Base-by-base conservation (phyloP, 768 basidiomycete genomes). In the Mycena filopes region DNA sequence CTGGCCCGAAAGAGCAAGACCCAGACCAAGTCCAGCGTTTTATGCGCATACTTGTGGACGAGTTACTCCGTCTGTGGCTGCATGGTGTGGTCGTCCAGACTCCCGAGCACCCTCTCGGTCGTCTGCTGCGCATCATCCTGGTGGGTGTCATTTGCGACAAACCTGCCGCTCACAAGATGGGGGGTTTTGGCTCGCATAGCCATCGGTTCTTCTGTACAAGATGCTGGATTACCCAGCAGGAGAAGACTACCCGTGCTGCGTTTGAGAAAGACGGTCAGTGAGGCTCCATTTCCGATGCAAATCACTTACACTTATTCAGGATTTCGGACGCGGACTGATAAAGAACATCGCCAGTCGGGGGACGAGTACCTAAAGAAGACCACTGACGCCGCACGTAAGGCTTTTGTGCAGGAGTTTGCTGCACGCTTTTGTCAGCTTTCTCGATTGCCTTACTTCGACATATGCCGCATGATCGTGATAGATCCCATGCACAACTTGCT, bases 61-160 rank as follows among this genome's bases (percentile, higher is more conserved):
- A 78, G 23, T 61, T 78, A 1, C 54, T 75, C 13, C 60, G 63
- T 0, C 62, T 73, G 0, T 77, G 75, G 71, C 26, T 47, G 3
- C 36, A 73, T 4, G 76, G 76, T 9, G 70, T 77, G 13, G 36
- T 20, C 1, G 46, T 76, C 10, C 29, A 47, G 1, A 80, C 72
- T 1, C 60, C 68, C 6, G 67, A 63, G 18, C 71, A 63, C 60
- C 74, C 75, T 11, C 15, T 73, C 46, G 78, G 79, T 0, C 73
- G 76, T 0, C 71, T 71, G 0, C 70, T 79, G 1, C 72, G 77
- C 0, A 70, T 80, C 4, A 70, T 75, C 2, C 68, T 81, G 0
- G n/a, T n/a, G 71, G 76, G 73, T 0, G 65, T 82, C 7, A 64
- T 76, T 10, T 82, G 80, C 49, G 77, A 80, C 61, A 79, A 81